Evolutionary conservation across 768 basidiomycete species (phyloP).

Genomic region (Pleurotus sapidus): DNA sequence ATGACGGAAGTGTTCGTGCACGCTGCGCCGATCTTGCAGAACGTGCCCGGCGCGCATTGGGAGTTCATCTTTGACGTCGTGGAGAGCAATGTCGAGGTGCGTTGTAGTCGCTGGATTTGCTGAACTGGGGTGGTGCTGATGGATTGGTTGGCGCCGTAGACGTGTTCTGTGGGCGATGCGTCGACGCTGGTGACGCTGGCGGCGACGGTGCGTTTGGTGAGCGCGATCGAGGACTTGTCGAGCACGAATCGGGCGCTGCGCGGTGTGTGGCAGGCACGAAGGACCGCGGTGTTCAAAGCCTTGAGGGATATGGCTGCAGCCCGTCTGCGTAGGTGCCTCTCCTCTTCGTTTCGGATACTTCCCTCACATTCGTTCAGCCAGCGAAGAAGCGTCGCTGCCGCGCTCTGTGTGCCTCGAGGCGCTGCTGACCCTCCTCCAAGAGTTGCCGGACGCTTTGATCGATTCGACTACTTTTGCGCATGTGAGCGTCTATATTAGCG

Average conservation of each 20-base stretch:
- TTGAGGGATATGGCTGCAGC: constrained; percentile 60
- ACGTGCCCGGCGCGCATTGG: constrained; percentile 87
- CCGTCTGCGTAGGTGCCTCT: constrained; percentile 42
- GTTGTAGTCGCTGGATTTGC: constrained; percentile 11
- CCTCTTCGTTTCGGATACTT: background rate
- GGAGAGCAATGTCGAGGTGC: constrained; percentile 85
- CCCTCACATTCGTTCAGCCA: background rate
- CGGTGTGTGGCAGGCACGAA: constrained; percentile 63
- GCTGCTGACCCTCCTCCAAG: constrained; percentile 65
- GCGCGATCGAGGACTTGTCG: constrained; percentile 66
- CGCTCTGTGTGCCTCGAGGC: constrained; percentile 66
- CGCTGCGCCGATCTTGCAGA: constrained; percentile 86
- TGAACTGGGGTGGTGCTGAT: too few species aligned
- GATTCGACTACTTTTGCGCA: constrained; percentile 62
- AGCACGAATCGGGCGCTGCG: constrained; percentile 71
- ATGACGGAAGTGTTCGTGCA: constrained; percentile 73
- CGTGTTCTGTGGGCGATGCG: constrained; percentile 55
- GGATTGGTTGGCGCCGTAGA: constrained; percentile 31
- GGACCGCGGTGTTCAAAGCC: constrained; percentile 47
- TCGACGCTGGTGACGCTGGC: constrained; percentile 60
- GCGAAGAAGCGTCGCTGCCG: constrained; percentile 42
- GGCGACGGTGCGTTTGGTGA: constrained; percentile 66
- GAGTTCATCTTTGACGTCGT: constrained; percentile 87
- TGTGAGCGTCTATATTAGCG: constrained; percentile 44
- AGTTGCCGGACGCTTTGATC: constrained; percentile 60